These are phyloP conservation scores for Eucalyptus curtisii DNA, from an alignment of 345 rosid species.

Conservation along the genomic window DNA sequence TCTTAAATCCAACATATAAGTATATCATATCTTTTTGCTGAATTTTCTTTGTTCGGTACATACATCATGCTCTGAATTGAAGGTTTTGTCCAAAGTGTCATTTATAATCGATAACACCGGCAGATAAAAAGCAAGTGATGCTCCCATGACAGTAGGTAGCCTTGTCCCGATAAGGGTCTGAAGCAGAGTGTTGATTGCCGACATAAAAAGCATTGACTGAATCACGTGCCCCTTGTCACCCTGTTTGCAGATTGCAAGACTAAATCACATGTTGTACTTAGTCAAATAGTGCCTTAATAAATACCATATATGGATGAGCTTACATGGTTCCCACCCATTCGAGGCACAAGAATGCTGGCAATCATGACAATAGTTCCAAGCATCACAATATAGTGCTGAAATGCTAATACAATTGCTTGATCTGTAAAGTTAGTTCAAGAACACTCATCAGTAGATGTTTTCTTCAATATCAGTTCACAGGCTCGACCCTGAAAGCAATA, in stretches of 20 bases:
- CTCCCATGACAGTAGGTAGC: slow-evolving; percentile 95
- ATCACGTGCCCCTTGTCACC: slow-evolving; percentile 89
- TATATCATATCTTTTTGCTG: neutral
- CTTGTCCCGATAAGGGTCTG: slow-evolving; percentile 82
- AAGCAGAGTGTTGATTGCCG: slow-evolving; percentile 81
- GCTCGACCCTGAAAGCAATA: neutral
- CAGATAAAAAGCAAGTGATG: slow-evolving; percentile 60
- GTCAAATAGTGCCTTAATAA: neutral
- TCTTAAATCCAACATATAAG: neutral
- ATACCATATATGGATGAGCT: neutral
- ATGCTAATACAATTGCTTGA: slow-evolving; percentile 59
- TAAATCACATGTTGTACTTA: neutral
- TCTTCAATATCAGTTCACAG: neutral
- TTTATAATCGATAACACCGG: slow-evolving; percentile 74
- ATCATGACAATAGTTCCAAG: slow-evolving; percentile 78
- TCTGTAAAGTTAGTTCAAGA: slow-evolving; percentile 29
- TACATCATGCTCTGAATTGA: slow-evolving; percentile 53
- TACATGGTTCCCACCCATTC: slow-evolving; percentile 85
- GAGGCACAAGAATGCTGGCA: slow-evolving; percentile 55
- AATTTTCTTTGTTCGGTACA: neutral
- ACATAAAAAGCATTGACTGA: slow-evolving; percentile 74
- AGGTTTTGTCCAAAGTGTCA: slow-evolving; percentile 41
- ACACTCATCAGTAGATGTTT: neutral
- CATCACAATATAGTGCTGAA: slow-evolving; percentile 89
- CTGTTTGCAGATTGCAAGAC: slow-evolving; percentile 18